Evolutionary conservation across 1,284 basidiomycete species (phyloP).

Genomic region (Leucoagaricus sp.): DNA sequence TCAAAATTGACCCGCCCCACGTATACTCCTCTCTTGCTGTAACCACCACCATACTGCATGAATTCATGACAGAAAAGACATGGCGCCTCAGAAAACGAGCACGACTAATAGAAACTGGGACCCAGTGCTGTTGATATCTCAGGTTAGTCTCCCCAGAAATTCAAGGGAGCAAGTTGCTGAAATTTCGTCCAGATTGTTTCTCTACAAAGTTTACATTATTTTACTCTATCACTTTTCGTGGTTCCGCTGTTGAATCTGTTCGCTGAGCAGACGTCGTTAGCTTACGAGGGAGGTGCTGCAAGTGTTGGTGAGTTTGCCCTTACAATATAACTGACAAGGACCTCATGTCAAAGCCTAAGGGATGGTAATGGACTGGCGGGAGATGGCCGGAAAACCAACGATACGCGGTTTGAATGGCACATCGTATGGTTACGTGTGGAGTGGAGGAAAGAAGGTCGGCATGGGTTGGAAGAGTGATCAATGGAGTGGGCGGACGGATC

Average conservation of each 20-base stretch:
- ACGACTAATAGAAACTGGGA: slow-evolving; percentile 65
- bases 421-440: slow-evolving; percentile 73
- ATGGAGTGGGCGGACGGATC: slow-evolving; percentile 68
- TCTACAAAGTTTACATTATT: slow-evolving; percentile 91
- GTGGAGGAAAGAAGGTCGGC: slow-evolving; percentile 71
- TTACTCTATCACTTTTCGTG: slow-evolving; percentile 81
- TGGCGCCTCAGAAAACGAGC: slow-evolving; percentile 38
- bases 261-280: slow-evolving; percentile 72
- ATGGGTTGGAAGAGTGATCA: slow-evolving; percentile 49
- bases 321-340: slow-evolving; percentile 3
- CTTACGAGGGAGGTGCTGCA: slow-evolving; percentile 84
- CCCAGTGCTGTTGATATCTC: slow-evolving; percentile 72
- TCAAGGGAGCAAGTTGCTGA: background rate
- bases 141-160: slow-evolving; percentile 38
- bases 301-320: slow-evolving; percentile 63
- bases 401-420: slow-evolving; percentile 64
- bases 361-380: slow-evolving; percentile 97
- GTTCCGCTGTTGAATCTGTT: slow-evolving; percentile 79
- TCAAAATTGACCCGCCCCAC: background rate
- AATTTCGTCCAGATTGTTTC: slow-evolving; percentile 73
- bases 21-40: background rate
- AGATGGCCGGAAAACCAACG: slow-evolving; percentile 85
- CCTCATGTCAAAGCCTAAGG: slow-evolving; percentile 37
- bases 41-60: background rate
- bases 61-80: slow-evolving; percentile 18